These are phyloP conservation scores for Rhodofomes roseus DNA, from an alignment of 1,284 basidiomycete species.

Conservation along the genomic window DNA sequence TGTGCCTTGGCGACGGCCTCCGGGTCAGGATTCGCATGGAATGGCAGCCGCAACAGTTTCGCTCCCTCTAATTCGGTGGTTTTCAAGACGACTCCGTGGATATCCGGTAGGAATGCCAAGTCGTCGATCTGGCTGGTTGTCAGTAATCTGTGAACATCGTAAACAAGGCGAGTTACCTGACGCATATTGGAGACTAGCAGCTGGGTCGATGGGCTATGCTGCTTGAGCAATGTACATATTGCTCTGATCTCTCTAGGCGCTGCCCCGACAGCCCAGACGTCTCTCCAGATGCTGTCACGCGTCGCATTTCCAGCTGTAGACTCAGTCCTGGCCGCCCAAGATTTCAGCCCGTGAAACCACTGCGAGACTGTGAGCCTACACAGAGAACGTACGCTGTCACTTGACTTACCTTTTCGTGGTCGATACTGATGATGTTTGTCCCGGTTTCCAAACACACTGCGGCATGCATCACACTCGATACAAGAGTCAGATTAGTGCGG, in stretches of 20 bases:
- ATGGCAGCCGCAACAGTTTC: background rate
- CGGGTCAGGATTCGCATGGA: background rate
- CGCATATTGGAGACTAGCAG: background rate
- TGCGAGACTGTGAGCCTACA: constrained; percentile 9
- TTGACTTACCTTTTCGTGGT: constrained; percentile 42
- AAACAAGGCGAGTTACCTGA: background rate
- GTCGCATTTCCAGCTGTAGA: background rate
- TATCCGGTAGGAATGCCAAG: background rate
- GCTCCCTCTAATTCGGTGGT: background rate
- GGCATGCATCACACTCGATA: constrained; percentile 50
- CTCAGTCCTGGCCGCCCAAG: background rate
- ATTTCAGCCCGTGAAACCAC: background rate
- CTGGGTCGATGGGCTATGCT: background rate
- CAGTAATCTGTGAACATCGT: background rate
- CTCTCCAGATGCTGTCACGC: background rate
- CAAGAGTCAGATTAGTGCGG: constrained; percentile 46
- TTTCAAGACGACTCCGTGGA: background rate
- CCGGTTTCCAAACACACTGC: constrained; percentile 49
- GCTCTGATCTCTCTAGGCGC: background rate
- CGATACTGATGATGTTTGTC: constrained; percentile 44
- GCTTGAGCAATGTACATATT: background rate
- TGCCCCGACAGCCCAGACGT: background rate
- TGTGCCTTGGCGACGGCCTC: constrained; percentile 7
- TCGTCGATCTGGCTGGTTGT: background rate
- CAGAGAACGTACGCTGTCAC: constrained; percentile 21